Evolutionary conservation across 2,329 filamentous ascomycete species (phyloP).

Genomic region (Aspergillus tubingensis): DNA sequence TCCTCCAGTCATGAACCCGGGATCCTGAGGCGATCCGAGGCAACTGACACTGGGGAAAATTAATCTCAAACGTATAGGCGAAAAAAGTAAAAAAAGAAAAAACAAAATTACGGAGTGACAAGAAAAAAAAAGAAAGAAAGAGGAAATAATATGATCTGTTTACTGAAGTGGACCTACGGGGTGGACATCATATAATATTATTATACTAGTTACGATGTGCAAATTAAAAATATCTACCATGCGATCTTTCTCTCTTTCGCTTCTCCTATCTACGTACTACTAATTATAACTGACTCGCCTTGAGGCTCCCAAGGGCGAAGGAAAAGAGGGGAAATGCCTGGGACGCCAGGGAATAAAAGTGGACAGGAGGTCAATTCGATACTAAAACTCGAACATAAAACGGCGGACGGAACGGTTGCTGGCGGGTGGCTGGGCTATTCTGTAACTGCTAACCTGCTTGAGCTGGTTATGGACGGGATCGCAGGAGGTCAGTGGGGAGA

Average conservation of each 20-base stretch:
- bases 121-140: background rate
- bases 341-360: background rate
- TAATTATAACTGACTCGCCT: slow-evolving; percentile 11
- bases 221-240: slow-evolving; percentile 8
- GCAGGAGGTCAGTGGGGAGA: slow-evolving; percentile 14
- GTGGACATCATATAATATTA: slow-evolving; percentile 10
- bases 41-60: background rate
- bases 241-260: too few relatives aligned
- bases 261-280: background rate
- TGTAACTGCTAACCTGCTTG: background rate
- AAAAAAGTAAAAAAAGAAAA: slow-evolving; percentile 2
- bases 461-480: background rate
- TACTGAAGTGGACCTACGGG: slow-evolving; percentile 11
- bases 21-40: background rate
- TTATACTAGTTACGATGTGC: slow-evolving; percentile 6
- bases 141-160: slow-evolving; percentile 16
- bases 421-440: slow-evolving; percentile 11
- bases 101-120: background rate
- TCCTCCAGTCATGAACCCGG: too few relatives aligned
- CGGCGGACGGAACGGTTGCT: slow-evolving; percentile 14
- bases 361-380: slow-evolving; percentile 1
- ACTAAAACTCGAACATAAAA: slow-evolving; percentile 8
- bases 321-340: background rate
- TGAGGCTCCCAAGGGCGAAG: background rate
- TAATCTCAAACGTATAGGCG: background rate